These are phyloP conservation scores for Gamsiella multidivaricata DNA, from an alignment of 192 early-diverging fungal species.

Conservation along the genomic window DNA sequence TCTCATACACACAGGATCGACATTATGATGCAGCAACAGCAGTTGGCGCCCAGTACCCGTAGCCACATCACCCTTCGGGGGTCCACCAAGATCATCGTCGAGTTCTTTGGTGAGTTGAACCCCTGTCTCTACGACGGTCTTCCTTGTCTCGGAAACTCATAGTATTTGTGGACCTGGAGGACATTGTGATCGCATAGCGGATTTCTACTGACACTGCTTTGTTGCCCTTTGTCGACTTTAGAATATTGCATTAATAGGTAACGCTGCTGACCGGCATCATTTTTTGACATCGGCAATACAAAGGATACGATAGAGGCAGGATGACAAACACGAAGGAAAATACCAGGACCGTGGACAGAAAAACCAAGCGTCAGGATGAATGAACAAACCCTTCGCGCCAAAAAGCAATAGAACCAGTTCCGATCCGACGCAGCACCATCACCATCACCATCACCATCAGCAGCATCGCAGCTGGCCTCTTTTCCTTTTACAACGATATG, in stretches of 20 bases:
- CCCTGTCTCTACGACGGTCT: not conserved
- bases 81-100: slow-evolving; percentile 84
- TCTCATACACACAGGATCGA: not conserved
- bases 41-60: slow-evolving; percentile 34
- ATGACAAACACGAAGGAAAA: no score
- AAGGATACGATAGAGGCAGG: no score
- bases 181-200: not conserved
- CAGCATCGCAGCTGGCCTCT: no score
- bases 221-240: slow-evolving; percentile 15
- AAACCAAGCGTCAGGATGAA: no score
- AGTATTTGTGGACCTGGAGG: not conserved
- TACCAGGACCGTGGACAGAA: no score
- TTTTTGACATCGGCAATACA: no score
- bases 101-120: slow-evolving; percentile 92
- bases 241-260: slow-evolving; percentile 86
- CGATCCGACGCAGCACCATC: no score
- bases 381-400: no score
- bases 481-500: no score
- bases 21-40: slow-evolving; percentile 41
- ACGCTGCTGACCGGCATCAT: not conserved
- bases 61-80: slow-evolving; percentile 84
- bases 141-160: not conserved
- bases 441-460: no score
- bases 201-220: not conserved
- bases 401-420: no score